These are phyloP conservation scores for Solanum etuberosum DNA, from an alignment of 257 asterid genomes.

Conservation along the genomic window DNA sequence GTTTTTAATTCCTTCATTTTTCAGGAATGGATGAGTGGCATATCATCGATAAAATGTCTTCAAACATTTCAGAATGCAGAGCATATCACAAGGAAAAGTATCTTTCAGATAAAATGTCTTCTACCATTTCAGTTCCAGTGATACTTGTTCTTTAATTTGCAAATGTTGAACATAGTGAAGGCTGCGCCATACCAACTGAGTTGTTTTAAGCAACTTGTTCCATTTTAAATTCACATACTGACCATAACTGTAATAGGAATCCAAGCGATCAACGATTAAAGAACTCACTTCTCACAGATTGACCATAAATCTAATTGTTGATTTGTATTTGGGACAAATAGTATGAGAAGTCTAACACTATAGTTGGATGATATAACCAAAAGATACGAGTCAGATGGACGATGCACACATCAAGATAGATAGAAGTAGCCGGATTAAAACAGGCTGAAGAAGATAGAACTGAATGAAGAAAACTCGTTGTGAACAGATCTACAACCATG, in stretches of 20 bases:
- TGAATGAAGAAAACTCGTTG: neutral
- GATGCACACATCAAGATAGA: neutral
- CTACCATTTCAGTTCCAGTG: too few species aligned
- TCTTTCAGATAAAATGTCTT: too few species aligned
- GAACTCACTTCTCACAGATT: neutral
- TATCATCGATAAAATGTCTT: neutral
- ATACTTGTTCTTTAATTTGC: too few species aligned
- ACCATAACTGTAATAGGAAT: neutral
- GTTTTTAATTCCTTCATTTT: too few species aligned
- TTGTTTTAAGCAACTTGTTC: neutral
- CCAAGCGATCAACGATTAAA: too few species aligned
- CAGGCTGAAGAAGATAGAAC: neutral
- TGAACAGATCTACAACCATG: neutral
- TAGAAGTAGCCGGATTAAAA: rapidly evolving
- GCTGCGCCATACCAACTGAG: neutral
- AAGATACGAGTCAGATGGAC: neutral
- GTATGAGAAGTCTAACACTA: neutral
- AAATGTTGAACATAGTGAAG: neutral
- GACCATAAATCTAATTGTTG: neutral
- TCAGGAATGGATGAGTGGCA: too few species aligned
- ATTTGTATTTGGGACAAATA: neutral
- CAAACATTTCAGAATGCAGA: neutral
- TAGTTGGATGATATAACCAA: neutral
- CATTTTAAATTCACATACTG: neutral
- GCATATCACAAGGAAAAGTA: too few species aligned